Percentiles rank a stretch among this genome's conserved stretches.
Conservation (phyloP, 768 basidiomycete genomes). For the Boletus pseudopeckii region DNA sequence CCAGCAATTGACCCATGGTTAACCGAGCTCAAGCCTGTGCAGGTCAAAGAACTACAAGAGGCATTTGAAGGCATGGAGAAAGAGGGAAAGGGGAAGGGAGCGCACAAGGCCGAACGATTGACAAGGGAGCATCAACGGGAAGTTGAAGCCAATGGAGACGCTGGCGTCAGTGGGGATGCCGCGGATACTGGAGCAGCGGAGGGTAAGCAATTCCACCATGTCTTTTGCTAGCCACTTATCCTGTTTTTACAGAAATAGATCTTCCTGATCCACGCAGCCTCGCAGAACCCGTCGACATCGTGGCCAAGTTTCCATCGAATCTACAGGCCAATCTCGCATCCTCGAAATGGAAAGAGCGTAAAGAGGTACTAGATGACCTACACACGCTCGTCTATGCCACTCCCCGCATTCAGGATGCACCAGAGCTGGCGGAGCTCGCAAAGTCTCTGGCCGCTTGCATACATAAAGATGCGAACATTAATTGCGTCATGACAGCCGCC, state of each 20-base stretch:
- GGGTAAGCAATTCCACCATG: slow-evolving; percentile 36
- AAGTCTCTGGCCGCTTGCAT: slow-evolving; percentile 78
- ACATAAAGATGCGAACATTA: slow-evolving; percentile 89
- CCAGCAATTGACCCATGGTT: slow-evolving; percentile 80
- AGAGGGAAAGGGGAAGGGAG: slow-evolving; percentile 82
- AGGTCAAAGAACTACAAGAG: slow-evolving; percentile 93
- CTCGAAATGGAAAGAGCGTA: slow-evolving; percentile 97
- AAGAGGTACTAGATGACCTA: slow-evolving; percentile 85
- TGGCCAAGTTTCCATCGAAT: slow-evolving; percentile 69
- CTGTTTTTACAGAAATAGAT: slow-evolving; percentile 40
- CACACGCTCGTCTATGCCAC: slow-evolving; percentile 63
- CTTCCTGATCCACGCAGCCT: slow-evolving; percentile 74
- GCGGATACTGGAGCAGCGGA: slow-evolving; percentile 49
- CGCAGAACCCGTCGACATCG: slow-evolving; percentile 78
- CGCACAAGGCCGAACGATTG: slow-evolving; percentile 70
- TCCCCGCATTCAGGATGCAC: slow-evolving; percentile 74
- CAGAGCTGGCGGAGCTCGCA: slow-evolving; percentile 73
- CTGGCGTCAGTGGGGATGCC: slow-evolving; percentile 33
- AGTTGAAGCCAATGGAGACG: slow-evolving; percentile 44
- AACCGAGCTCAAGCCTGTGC: slow-evolving; percentile 91
- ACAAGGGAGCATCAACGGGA: slow-evolving; percentile 79
- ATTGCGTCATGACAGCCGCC: slow-evolving; percentile 88
- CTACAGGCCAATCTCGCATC: slow-evolving; percentile 76
- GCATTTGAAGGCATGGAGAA: slow-evolving; percentile 81
- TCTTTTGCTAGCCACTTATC: slow-evolving; percentile 6